Base-by-base conservation (phyloP, 176 grass and related monocot genomes). In the Saccharum officinarum region DNA sequence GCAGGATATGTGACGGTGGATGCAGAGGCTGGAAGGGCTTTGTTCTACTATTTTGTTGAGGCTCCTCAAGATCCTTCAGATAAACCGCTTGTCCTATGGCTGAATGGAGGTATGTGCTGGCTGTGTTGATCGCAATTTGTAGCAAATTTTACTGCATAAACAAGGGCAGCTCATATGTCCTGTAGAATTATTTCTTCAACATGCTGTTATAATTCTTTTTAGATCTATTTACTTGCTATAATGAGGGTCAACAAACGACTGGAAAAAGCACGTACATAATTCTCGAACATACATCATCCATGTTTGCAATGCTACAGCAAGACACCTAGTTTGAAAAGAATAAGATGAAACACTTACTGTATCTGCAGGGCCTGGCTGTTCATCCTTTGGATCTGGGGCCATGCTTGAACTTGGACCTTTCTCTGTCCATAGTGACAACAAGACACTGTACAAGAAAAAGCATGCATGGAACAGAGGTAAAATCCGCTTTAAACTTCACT, bases 21-120 rank as follows among this genome's bases (percentile, higher is more conserved):
- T 81, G 72, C 74, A 71, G 79, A 87, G 25, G 78, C 79, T 26
- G 90, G 91, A 68, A 89, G 89, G 73, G 88, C 91, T 44, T 83
- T 96, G 80, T 93, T 96, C 86, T 95, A 93, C 80, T 96, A 96
- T 78, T 96, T 96, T 73, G 91, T 75, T 52, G 91, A 93, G 83
- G 69, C 88, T 59, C 61, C 60, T 77, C n/a, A 76, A 70, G 76
- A 91, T 80, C 54, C 86, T 59, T 79, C 30, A 15, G 72, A 83
- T 26, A 86, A 90, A 83, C 91, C 94, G 1, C 81, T 96, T 57
- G 88, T 93, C 81, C 71, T 96, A 71, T 96, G 94, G 94, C 80
- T 93, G 14, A 96, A 96, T 62, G 94, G 94, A 93, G 91, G 91
- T 92, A 85, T 44, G 83, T 31, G 26, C 28, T 81, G 16, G 5